Percentiles rank a stretch among this genome's conserved stretches.
Evolutionary conservation across 768 basidiomycete species (phyloP).

Genomic region (Infundibulicybe gibba): DNA sequence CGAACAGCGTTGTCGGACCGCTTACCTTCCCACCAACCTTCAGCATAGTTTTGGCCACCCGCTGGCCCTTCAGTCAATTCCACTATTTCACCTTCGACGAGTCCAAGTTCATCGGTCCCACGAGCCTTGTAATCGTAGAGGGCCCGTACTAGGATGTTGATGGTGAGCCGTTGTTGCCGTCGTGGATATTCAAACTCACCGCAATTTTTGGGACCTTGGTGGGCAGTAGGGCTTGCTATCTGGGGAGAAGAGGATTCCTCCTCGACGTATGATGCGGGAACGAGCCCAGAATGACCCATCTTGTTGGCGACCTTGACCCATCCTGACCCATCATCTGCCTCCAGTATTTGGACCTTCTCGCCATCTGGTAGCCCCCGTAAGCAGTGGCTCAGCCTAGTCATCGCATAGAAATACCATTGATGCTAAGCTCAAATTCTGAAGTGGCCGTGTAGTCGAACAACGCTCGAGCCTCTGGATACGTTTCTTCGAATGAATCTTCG

Average conservation of each 20-base stretch:
- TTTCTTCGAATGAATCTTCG: neutral
- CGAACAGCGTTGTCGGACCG: slow-evolving; percentile 6
- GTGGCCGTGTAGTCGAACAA: slow-evolving; percentile 74
- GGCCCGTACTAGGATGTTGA: slow-evolving; percentile 60
- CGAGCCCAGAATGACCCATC: slow-evolving; percentile 62
- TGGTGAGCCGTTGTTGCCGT: slow-evolving; percentile 2
- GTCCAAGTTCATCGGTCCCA: slow-evolving; percentile 65
- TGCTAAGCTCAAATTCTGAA: slow-evolving; percentile 72
- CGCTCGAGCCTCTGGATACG: slow-evolving; percentile 52
- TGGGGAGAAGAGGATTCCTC: slow-evolving; percentile 23
- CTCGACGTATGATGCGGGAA: slow-evolving; percentile 81
- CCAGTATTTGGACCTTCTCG: slow-evolving; percentile 57
- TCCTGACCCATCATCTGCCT: slow-evolving; percentile 82
- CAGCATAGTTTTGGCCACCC: slow-evolving; percentile 65
- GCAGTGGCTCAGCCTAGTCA: neutral
- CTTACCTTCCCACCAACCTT: slow-evolving; percentile 88
- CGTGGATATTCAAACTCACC: slow-evolving; percentile 37
- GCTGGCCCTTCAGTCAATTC: slow-evolving; percentile 59
- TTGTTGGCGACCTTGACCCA: slow-evolving; percentile 75
- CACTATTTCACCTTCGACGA: slow-evolving; percentile 58
- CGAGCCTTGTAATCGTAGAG: slow-evolving; percentile 76
- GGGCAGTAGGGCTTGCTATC: slow-evolving; percentile 10
- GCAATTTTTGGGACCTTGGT: slow-evolving; percentile 37
- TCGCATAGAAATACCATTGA: slow-evolving; percentile 43
- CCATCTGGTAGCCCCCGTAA: slow-evolving; percentile 46